These are phyloP conservation scores for Elsinoe necatrix DNA, from an alignment of 2,329 filamentous ascomycete species.

Conservation along the genomic window DNA sequence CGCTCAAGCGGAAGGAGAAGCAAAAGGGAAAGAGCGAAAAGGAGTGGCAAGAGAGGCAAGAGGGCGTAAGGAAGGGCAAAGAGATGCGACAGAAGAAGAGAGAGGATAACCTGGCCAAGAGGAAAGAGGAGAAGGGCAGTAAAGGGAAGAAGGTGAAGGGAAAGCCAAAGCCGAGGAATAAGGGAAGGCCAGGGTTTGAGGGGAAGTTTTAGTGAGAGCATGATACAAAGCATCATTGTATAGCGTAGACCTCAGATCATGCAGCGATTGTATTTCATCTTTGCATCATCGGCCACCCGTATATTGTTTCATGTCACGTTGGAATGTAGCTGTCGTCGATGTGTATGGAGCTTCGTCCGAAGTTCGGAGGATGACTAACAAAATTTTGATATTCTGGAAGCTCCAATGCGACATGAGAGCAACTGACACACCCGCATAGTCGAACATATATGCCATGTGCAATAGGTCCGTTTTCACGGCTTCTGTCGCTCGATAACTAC, in stretches of 20 bases:
- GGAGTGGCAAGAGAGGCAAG: slow-evolving; percentile 56
- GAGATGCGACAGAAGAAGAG: slow-evolving; percentile 43
- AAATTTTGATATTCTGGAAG: not conserved
- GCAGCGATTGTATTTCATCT: not conserved
- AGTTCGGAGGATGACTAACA: not conserved
- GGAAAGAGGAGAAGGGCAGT: slow-evolving; percentile 69
- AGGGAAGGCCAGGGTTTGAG: slow-evolving; percentile 50
- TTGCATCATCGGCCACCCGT: too few relatives aligned
- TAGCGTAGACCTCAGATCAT: not conserved
- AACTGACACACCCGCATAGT: too few relatives aligned
- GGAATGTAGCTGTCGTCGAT: too few relatives aligned
- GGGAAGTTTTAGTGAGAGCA: slow-evolving; percentile 48
- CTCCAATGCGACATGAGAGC: too few relatives aligned
- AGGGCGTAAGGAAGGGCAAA: slow-evolving; percentile 39
- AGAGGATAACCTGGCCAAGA: slow-evolving; percentile 53
- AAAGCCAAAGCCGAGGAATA: slow-evolving; percentile 46
- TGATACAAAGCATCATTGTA: not conserved
- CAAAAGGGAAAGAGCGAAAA: slow-evolving; percentile 85
- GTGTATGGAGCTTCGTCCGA: not conserved
- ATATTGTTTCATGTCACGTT: too few relatives aligned
- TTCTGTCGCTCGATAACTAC: not conserved
- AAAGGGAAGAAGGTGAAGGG: slow-evolving; percentile 63
- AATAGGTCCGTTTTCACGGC: not conserved
- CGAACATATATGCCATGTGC: not conserved
- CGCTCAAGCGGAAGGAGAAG: slow-evolving; percentile 84